Conservation (phyloP, 163 green algal species). For the Coccomyxa subellipsoidea region DNA sequence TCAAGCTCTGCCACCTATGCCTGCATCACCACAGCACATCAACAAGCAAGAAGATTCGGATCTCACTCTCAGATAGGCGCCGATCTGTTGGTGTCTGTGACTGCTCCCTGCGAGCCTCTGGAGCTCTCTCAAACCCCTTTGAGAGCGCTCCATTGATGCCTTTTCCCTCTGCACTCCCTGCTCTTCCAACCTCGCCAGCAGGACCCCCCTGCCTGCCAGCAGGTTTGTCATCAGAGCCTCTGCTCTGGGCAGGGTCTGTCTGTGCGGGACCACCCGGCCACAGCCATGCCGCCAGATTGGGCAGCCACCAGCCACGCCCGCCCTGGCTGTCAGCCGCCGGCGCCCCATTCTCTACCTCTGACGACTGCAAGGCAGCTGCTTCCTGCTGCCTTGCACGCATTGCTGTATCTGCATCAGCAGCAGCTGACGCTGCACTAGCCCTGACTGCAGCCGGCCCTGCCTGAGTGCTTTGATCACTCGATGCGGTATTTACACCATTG, state of each 20-base stretch:
- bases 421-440: too few relatives aligned
- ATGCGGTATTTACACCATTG: too few relatives aligned
- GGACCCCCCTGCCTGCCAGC: neutral
- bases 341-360: too few relatives aligned
- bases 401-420: too few relatives aligned
- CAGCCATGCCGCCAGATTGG: neutral
- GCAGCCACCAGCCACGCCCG: neutral
- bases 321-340: neutral
- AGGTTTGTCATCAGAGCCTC: neutral
- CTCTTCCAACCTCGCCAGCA: neutral
- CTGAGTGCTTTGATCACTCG: too few relatives aligned
- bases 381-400: too few relatives aligned
- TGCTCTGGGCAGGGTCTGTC: neutral
- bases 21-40: too few relatives aligned
- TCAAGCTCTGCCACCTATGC: too few relatives aligned
- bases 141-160: neutral
- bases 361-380: too few relatives aligned
- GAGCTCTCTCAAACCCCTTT: too few relatives aligned
- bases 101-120: neutral
- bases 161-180: neutral
- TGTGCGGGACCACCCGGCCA: neutral
- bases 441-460: too few relatives aligned
- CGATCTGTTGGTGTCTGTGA: neutral
- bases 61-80: neutral
- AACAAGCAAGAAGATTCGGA: too few relatives aligned